A percentile compares a stretch with the other conserved stretches of the same genome.
Evolutionary conservation across 208 protist species (phyloP).

Genomic region (Crithidia acanthocephali): DNA sequence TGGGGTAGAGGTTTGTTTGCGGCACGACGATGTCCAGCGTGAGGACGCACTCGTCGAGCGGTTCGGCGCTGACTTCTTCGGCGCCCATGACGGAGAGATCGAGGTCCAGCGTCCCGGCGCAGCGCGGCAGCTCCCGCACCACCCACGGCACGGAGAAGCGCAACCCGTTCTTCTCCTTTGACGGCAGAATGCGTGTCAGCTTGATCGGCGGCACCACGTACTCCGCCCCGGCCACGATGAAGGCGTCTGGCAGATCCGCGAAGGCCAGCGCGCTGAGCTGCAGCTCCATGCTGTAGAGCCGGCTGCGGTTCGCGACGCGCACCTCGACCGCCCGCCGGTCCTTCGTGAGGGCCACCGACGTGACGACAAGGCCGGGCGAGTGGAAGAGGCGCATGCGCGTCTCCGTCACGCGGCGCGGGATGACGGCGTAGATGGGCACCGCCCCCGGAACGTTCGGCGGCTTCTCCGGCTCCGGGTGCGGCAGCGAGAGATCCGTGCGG

Average conservation of each 20-base stretch:
- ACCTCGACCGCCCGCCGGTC: constrained; percentile 80
- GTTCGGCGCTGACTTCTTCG: constrained; percentile 70
- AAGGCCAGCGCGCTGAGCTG: constrained; percentile 70
- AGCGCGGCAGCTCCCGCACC: constrained; percentile 68
- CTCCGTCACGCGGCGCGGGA: constrained; percentile 82
- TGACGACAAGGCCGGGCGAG: constrained; percentile 64
- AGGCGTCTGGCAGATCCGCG: constrained; percentile 57
- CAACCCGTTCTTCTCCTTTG: constrained; percentile 21
- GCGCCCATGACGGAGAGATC: constrained; percentile 60
- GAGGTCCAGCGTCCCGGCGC: constrained; percentile 57
- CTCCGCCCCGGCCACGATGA: constrained; percentile 77
- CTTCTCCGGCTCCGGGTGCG: constrained; percentile 58
- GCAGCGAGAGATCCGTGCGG: constrained; percentile 72
- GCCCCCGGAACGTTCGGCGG: constrained; percentile 74
- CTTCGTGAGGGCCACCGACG: constrained; percentile 57
- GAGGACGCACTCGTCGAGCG: constrained; percentile 77
- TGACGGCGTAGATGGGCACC: constrained; percentile 88
- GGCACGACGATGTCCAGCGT: constrained; percentile 39
- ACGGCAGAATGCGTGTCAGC: constrained; percentile 57
- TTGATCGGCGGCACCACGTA: constrained; percentile 85
- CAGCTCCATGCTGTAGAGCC: constrained; percentile 77
- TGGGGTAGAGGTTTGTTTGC: constrained; percentile 2
- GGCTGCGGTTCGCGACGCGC: constrained; percentile 73
- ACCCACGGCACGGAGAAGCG: constrained; percentile 69
- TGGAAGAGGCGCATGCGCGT: constrained; percentile 86